A percentile compares a stretch with the other conserved stretches of the same genome.
These are phyloP conservation scores for Sclerotinia subarctica DNA, from an alignment of 2,329 filamentous ascomycete genomes.

Conservation along the genomic window DNA sequence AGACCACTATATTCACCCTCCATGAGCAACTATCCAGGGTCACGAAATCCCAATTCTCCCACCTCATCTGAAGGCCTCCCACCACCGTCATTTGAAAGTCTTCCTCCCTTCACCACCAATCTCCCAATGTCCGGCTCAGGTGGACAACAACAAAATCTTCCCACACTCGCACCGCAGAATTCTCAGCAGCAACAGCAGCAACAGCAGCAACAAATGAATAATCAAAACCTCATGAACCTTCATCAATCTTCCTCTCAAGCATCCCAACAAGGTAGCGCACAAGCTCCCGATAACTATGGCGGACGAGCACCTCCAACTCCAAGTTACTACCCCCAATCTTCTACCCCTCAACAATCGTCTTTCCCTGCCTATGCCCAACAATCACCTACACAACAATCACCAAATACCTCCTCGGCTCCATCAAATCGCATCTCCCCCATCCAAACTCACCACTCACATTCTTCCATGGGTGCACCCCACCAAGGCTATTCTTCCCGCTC, in stretches of 20 bases:
- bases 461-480: constrained; percentile 54
- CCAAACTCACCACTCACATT: constrained; percentile 39
- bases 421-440: constrained; percentile 42
- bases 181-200: constrained; percentile 32
- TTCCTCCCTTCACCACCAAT: constrained; percentile 60
- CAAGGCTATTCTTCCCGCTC: constrained; percentile 48
- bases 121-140: constrained; percentile 54
- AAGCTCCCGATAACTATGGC: constrained; percentile 56
- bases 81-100: constrained; percentile 63
- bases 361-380: constrained; percentile 49
- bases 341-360: constrained; percentile 47
- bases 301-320: constrained; percentile 55
- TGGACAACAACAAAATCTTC: constrained; percentile 38
- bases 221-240: constrained; percentile 47
- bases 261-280: constrained; percentile 52
- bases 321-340: constrained; percentile 54
- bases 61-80: constrained; percentile 60
- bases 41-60: constrained; percentile 56
- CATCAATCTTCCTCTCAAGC: constrained; percentile 49
- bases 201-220: constrained; percentile 41
- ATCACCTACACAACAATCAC: constrained; percentile 48
- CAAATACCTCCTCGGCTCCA: constrained; percentile 41
- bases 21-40: constrained; percentile 48
- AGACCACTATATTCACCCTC: constrained; percentile 57
- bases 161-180: constrained; percentile 40